These are phyloP conservation scores for Auricularia cornea DNA, from an alignment of 768 basidiomycete species.

Conservation along the genomic window DNA sequence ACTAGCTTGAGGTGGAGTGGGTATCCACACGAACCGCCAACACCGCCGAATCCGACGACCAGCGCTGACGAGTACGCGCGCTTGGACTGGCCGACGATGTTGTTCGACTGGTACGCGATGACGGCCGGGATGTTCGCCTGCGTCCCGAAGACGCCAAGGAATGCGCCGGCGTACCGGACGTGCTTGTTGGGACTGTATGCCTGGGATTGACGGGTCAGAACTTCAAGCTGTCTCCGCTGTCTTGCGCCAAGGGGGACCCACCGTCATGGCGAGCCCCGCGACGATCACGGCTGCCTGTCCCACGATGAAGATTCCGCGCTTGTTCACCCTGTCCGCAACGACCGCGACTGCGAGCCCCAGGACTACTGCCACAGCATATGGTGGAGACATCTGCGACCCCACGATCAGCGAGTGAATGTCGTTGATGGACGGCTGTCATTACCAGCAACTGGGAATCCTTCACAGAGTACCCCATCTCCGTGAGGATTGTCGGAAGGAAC, in stretches of 20 bases:
- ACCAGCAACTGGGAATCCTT: slow-evolving; percentile 14
- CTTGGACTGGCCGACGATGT: slow-evolving; percentile 16
- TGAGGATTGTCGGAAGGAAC: slow-evolving; percentile 19
- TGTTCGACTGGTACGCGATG: slow-evolving; percentile 12
- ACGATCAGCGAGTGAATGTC: too few relatives aligned
- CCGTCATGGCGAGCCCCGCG: slow-evolving; percentile 12
- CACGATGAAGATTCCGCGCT: slow-evolving; percentile 18
- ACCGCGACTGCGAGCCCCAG: slow-evolving; percentile 14
- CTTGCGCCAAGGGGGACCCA: background rate
- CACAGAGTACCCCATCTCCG: slow-evolving; percentile 12
- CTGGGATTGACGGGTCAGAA: too few relatives aligned
- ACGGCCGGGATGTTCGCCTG: background rate
- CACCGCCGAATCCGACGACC: slow-evolving; percentile 12
- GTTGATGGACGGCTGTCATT: too few relatives aligned
- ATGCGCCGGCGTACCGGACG: slow-evolving; percentile 1
- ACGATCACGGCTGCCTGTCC: slow-evolving; percentile 12
- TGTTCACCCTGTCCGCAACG: slow-evolving; percentile 13
- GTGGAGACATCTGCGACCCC: slow-evolving; percentile 14
- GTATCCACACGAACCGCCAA: too few relatives aligned
- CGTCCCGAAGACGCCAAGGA: slow-evolving; percentile 4
- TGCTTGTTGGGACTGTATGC: background rate
- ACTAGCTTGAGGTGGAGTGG: too few relatives aligned
- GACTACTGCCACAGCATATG: slow-evolving; percentile 17
- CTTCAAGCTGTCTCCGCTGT: background rate
- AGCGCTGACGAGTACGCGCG: slow-evolving; percentile 15